A percentile compares a stretch with the other conserved stretches of the same genome.
Conservation (phyloP, 345 rosid genomes). For the Boechera stricta region DNA sequence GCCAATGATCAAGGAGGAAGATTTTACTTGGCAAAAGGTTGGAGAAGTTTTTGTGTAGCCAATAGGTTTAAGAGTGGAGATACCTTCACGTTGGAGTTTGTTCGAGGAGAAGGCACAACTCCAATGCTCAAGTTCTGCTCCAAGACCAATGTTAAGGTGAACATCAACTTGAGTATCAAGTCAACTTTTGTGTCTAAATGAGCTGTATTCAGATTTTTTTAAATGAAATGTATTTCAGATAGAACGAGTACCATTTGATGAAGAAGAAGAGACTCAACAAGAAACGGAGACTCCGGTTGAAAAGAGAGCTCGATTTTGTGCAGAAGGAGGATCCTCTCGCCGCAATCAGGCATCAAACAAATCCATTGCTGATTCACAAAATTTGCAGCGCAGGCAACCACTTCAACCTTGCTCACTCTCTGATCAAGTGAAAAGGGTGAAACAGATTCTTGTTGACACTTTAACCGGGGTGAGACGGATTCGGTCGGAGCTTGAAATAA, state of each 20-base stretch:
- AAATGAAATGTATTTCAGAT: too few relatives aligned
- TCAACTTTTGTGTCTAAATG: too few relatives aligned
- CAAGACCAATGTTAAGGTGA: background rate
- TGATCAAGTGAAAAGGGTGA: conserved; percentile 17
- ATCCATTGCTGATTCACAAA: background rate
- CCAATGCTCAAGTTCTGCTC: conserved; percentile 20
- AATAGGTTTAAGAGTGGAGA: background rate
- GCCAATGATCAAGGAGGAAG: background rate
- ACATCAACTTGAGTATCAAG: too few relatives aligned
- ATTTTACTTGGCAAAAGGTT: conserved; percentile 9
- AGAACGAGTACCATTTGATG: too few relatives aligned
- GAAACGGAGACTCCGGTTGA: background rate
- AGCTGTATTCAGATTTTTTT: too few relatives aligned
- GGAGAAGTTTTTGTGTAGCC: background rate
- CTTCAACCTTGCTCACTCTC: conserved; percentile 8
- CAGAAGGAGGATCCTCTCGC: background rate
- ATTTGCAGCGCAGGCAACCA: background rate
- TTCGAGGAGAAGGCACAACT: conserved; percentile 10
- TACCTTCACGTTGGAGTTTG: conserved; percentile 21
- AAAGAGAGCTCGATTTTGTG: conserved; percentile 12
- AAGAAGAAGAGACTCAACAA: background rate
- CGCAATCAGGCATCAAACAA: background rate
- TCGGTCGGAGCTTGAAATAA: background rate
- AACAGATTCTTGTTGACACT: conserved; percentile 13
- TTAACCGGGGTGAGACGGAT: background rate